Conservation (phyloP, 805 yeast species). For the Yarrowia osloensis region DNA sequence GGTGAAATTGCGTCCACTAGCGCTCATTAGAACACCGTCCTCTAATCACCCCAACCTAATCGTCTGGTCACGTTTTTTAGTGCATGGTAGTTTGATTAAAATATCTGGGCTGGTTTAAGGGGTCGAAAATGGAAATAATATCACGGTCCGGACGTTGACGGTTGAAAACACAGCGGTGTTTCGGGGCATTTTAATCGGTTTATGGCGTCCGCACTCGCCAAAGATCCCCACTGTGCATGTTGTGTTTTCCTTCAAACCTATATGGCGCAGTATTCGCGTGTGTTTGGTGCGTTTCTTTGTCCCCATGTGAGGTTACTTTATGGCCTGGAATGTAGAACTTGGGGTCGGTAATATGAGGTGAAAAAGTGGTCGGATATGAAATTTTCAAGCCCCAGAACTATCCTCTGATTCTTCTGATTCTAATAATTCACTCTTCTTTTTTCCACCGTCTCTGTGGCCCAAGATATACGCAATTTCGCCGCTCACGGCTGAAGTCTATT, state of each 20-base stretch:
- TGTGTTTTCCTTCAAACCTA: background rate
- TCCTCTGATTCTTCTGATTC: background rate
- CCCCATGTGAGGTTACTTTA: background rate
- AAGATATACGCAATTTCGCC: no score
- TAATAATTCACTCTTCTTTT: background rate
- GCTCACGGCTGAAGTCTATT: background rate
- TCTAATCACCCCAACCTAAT: background rate
- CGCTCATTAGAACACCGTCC: no score
- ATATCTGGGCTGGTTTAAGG: conserved; percentile 6
- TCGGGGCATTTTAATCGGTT: no score
- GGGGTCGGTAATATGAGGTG: no score
- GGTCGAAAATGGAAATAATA: background rate
- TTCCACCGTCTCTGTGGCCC: background rate
- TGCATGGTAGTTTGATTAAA: background rate
- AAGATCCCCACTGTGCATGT: background rate
- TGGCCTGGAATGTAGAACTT: background rate
- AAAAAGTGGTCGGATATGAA: no score
- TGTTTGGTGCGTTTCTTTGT: conserved; percentile 23
- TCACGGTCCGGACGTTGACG: no score
- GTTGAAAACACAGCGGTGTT: no score
- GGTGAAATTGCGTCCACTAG: background rate
- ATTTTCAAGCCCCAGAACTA: no score
- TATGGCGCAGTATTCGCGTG: conserved; percentile 23
- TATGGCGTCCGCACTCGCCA: background rate
- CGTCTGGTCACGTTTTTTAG: background rate